These are phyloP conservation scores for Colletotrichum spaethianum DNA, from an alignment of 2,329 filamentous ascomycete species.

Conservation along the genomic window DNA sequence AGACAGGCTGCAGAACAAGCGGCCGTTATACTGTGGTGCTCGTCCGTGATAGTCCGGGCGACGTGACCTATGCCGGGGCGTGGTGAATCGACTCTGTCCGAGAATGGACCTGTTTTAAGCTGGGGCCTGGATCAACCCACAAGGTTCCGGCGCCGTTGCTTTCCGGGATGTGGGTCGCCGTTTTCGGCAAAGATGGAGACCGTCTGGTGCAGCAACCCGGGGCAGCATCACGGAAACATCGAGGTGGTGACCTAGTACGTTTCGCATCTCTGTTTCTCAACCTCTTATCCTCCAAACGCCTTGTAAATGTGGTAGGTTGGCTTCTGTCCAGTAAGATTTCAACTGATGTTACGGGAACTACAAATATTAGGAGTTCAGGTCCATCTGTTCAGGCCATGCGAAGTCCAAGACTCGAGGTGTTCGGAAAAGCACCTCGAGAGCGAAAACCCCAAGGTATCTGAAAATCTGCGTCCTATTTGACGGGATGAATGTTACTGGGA, in stretches of 20 bases:
- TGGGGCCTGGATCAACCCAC: not conserved
- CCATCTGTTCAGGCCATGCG: no score
- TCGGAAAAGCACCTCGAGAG: not conserved
- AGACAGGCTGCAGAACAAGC: not conserved
- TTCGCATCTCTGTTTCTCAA: not conserved
- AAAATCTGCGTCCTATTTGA: no score
- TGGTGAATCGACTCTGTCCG: not conserved
- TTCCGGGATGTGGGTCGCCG: not conserved
- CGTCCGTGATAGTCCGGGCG: not conserved
- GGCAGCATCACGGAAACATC: not conserved
- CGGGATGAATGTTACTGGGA: no score
- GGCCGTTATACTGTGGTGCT: not conserved
- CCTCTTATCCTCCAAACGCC: not conserved
- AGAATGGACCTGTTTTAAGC: not conserved
- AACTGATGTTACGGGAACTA: not conserved
- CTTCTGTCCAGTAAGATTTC: not conserved
- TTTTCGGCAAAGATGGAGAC: not conserved
- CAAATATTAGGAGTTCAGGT: not conserved
- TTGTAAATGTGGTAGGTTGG: not conserved
- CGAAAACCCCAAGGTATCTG: not conserved
- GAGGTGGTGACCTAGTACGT: not conserved
- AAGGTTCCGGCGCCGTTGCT: not conserved
- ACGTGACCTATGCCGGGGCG: no score
- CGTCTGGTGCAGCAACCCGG: not conserved
- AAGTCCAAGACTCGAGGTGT: not conserved